Conservation (phyloP, 1,284 basidiomycete genomes). For the Albatrellus sp. region DNA sequence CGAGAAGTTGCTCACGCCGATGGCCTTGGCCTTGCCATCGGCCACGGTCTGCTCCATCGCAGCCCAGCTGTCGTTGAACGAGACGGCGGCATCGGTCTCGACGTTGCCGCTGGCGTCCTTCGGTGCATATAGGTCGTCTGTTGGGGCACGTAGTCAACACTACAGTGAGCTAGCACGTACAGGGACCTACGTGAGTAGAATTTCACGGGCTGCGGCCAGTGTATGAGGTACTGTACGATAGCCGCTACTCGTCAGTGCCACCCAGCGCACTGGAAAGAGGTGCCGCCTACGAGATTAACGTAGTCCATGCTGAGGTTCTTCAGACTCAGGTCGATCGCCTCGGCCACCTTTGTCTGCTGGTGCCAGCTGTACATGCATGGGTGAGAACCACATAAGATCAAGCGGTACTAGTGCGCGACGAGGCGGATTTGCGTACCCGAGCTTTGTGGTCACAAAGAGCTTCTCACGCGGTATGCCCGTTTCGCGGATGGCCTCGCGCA, state of each 20-base stretch:
- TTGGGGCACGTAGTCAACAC: background rate
- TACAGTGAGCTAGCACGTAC: background rate
- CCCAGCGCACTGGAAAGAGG: background rate
- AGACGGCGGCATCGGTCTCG: constrained; percentile 15
- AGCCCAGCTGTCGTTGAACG: constrained; percentile 29
- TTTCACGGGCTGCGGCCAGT: constrained; percentile 20
- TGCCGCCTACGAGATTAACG: constrained; percentile 19
- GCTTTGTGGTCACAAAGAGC: constrained; percentile 29
- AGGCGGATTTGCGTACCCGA: constrained; percentile 12
- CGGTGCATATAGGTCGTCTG: background rate
- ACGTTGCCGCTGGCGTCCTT: background rate
- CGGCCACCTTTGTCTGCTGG: constrained; percentile 15
- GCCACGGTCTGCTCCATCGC: constrained; percentile 31
- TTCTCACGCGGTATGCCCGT: constrained; percentile 28
- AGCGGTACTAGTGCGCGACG: too few relatives aligned
- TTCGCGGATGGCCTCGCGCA: constrained; percentile 29
- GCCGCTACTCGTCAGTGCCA: background rate
- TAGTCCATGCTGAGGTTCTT: constrained; percentile 19
- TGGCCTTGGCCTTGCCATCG: constrained; percentile 34
- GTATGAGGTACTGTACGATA: constrained; percentile 18
- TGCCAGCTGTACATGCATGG: constrained; percentile 17
- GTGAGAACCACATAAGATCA: background rate
- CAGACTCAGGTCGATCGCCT: constrained; percentile 19
- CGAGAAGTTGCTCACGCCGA: constrained; percentile 32
- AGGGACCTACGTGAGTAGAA: constrained; percentile 13